These are phyloP conservation scores for Apiospora hydei DNA, from an alignment of 2,329 filamentous ascomycete species.

Conservation along the genomic window DNA sequence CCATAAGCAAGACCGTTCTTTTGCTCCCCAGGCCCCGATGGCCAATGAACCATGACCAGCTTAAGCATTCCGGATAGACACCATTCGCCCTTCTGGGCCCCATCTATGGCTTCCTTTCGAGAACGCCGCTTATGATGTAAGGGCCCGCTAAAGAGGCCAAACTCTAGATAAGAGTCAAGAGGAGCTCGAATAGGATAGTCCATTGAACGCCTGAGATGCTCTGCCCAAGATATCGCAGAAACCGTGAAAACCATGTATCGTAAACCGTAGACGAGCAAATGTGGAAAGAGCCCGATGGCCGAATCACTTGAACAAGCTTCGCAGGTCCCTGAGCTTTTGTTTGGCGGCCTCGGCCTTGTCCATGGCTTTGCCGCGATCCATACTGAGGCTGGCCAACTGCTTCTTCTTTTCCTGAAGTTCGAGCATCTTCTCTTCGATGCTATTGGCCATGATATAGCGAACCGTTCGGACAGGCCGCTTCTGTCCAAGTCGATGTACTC, in stretches of 20 bases:
- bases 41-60: not conserved
- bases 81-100: not conserved
- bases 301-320: constrained; percentile 62
- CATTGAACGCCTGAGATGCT: constrained; percentile 11
- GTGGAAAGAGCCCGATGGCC: not conserved
- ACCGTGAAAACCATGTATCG: not conserved
- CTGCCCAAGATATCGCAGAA: constrained; percentile 13
- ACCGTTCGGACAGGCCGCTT: constrained; percentile 86
- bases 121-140: not conserved
- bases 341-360: constrained; percentile 69
- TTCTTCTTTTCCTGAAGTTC: constrained; percentile 91
- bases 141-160: not conserved
- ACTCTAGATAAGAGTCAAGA: constrained; percentile 11
- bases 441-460: constrained; percentile 87
- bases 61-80: not conserved
- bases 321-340: constrained; percentile 66
- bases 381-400: constrained; percentile 84
- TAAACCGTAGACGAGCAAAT: not conserved
- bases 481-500: constrained; percentile 90
- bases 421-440: constrained; percentile 94
- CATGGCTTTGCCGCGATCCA: constrained; percentile 63
- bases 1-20: not conserved
- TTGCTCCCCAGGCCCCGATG: not conserved
- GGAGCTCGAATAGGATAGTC: not conserved
- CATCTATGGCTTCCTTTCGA: not conserved